Evolutionary conservation across 805 yeast species (phyloP), one percentile per base, ranked within the genome.

Genomic region (Candida tammaniensis): DNA sequence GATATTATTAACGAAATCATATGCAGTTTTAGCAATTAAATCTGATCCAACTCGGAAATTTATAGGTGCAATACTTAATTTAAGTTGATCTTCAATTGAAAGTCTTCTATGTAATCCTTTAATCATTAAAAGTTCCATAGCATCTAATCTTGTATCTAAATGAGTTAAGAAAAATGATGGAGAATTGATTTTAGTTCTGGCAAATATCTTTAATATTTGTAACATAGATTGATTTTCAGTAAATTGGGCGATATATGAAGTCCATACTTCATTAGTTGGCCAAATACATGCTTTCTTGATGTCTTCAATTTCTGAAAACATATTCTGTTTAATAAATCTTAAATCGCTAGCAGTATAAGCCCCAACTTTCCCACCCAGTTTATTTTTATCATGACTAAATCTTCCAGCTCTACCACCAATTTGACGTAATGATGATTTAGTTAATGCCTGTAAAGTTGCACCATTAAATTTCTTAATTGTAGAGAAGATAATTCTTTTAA

Each of bases 361-460:
- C 0, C 82, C 70, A 1, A 84, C 80, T 45, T 67, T 55, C 2
- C 74, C 74, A 33, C 61, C 69, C 61, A 53, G 60, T 31, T 61
- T 57, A 5, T 65, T 68, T 8, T 46, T 44, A 19, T 47, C 51
- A 13, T 43, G 47, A 30, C 50, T 73, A 48, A 64, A 93, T 41
- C 98, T 63, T 1, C 98, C 98, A 0, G 98, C 98, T 43, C 98
- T 70, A 1, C 98, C 98, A 4, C 93, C 97, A 41, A 93, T 91
- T 55, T 93, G 98, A 55, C 88, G 89, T 18, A 82, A 72, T 36
- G 80, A 79, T 0, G 96, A 82, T 4, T 72, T 59, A 0, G 83
- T 65, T 19, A 93, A 55, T 1, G 54, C 54, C 7, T 57, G 58
- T 39, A 67, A 59, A 11, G 55, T 59, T 10, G 49, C 52, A 5